A percentile compares a stretch with the other conserved stretches of the same genome.
These are phyloP conservation scores for Rubia tinctorum DNA, from an alignment of 305 asterid species.

Conservation along the genomic window DNA sequence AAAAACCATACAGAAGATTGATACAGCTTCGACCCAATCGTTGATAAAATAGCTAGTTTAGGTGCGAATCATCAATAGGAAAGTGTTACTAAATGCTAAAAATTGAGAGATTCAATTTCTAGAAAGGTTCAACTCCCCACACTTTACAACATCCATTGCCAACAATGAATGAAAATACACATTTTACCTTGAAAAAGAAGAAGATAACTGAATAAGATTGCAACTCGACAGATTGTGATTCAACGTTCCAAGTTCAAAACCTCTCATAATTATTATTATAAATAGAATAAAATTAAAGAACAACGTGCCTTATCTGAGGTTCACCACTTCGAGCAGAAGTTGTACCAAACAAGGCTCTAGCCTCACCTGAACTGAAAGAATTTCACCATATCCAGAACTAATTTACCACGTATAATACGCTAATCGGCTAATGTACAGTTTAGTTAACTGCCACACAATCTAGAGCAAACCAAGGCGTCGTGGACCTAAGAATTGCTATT, in stretches of 20 bases:
- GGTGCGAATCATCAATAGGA: too few species aligned
- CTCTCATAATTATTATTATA: background rate
- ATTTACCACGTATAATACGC: background rate
- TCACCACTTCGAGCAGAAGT: background rate
- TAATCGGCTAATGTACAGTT: background rate
- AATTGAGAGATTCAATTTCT: too few species aligned
- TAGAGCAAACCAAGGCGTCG: background rate
- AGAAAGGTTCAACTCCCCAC: too few species aligned
- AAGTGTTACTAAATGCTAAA: too few species aligned
- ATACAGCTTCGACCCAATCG: too few species aligned
- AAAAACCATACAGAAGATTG: too few species aligned
- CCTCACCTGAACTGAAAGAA: slow-evolving; percentile 8
- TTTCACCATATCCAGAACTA: slow-evolving; percentile 5
- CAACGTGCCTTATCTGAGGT: background rate
- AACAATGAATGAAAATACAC: too few species aligned
- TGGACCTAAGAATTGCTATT: background rate
- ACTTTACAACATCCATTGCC: too few species aligned
- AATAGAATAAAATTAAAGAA: background rate
- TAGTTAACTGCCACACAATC: background rate
- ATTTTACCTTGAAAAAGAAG: too few species aligned
- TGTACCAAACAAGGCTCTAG: background rate
- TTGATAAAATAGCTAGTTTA: too few species aligned
- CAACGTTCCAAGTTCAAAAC: background rate
- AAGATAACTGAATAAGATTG: too few species aligned
- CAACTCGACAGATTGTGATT: too few species aligned